Evolutionary conservation across 2,329 filamentous ascomycete species (phyloP), one percentile per base, ranked within the genome.

Genomic region (Colletotrichum scovillei): DNA sequence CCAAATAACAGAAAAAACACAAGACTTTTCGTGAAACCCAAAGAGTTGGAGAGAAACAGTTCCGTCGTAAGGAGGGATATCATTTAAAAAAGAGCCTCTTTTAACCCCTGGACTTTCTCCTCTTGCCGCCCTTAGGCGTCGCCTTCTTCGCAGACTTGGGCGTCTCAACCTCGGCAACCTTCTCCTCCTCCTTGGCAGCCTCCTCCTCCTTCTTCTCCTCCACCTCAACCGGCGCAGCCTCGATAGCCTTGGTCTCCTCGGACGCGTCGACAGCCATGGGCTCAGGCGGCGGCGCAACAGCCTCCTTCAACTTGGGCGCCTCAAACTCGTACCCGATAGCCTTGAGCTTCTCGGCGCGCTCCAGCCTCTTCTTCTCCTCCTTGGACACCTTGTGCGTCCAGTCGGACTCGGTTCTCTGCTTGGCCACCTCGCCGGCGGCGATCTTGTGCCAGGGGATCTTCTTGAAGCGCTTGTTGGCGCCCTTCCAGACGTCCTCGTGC

Each of bases 391-490:
- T 93, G 84, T 90, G 90, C 72, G 92, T 87, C 97, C 97, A 99
- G n/a, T 87, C 86, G 46, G 92, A 90, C 79, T 95, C 91, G 24
- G 92, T 90, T 76, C 90, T 89, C 55, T 94, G 93, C 80, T 92
- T 91, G 78, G 92, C 91, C 76, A 98, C 88, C 78, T 91, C 89
- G 78, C 91, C 88, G 63, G 94, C 94, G 73, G 93, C 93, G 81
- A 98, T 93, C 85, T 94, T 94, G 84, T 95, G 97, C 88, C 94
- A 93, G 19, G 74, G 74, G 26, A 69, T 91, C 75, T 89, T 89
- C 88, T 97, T 97, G 88, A 97, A 98, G 69, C 95, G 93, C 79
- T 91, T 92, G 83, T 97, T 96, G 79, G 95, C 94, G 49, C 95
- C 95, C 85, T 97, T 95, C 91, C 95, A 98, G 66, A 98, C 86